A percentile compares a stretch with the other conserved stretches of the same genome.
These are phyloP conservation scores for Herpetomonas muscarum DNA, from an alignment of 208 protist species.

Conservation along the genomic window DNA sequence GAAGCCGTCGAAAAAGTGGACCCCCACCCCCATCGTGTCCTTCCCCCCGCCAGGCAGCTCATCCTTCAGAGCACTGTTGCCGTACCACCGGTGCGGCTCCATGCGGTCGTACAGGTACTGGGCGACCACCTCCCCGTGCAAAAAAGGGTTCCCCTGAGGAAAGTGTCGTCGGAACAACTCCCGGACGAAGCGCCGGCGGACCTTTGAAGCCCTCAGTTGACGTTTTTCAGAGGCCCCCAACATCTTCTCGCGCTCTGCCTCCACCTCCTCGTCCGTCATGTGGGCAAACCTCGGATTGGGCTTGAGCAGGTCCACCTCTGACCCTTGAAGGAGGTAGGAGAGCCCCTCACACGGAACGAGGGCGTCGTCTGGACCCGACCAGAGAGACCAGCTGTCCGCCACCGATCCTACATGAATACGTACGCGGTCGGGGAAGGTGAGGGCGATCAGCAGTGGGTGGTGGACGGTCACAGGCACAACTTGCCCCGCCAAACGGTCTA, in stretches of 20 bases:
- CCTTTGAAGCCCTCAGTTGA: slow-evolving; percentile 15
- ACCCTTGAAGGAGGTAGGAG: neutral
- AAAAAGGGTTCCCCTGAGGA: slow-evolving; percentile 25
- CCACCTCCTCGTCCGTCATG: neutral
- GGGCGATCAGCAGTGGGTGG: slow-evolving; percentile 13
- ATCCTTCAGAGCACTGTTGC: slow-evolving; percentile 16
- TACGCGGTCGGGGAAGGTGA: slow-evolving; percentile 26
- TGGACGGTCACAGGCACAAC: slow-evolving; percentile 10
- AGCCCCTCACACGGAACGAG: too few species aligned
- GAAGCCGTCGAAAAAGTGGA: slow-evolving; percentile 29
- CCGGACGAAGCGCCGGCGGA: slow-evolving; percentile 18
- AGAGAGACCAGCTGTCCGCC: too few species aligned
- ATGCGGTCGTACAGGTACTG: slow-evolving; percentile 28
- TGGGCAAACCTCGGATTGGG: neutral
- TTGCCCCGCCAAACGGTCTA: slow-evolving; percentile 4
- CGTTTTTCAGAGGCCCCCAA: slow-evolving; percentile 10
- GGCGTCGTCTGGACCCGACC: too few species aligned
- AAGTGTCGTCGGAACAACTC: slow-evolving; percentile 28
- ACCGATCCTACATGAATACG: slow-evolving; percentile 16
- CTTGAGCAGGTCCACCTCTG: neutral
- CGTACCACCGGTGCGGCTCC: slow-evolving; percentile 14
- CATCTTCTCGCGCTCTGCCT: slow-evolving; percentile 1
- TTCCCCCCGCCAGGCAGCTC: slow-evolving; percentile 22
- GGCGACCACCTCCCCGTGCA: slow-evolving; percentile 30
- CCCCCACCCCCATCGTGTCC: slow-evolving; percentile 25